phyloP scores from a whole-genome alignment of 2,329 filamentous ascomycete species.

The Alternaria sp. region DNA sequence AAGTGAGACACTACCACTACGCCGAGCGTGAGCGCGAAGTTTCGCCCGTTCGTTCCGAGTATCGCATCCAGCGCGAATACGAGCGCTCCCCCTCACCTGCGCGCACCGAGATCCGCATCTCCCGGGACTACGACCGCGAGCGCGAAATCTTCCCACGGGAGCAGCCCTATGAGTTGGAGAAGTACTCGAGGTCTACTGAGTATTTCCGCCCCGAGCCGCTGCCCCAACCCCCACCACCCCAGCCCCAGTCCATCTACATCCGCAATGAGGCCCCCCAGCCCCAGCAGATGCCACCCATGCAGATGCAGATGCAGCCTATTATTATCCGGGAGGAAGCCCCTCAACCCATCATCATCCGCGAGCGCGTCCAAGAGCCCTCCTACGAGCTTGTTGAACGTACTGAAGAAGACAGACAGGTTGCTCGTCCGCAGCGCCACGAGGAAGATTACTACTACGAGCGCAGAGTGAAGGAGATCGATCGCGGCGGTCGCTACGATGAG shows the following conservation, averaged over 20 bases:
- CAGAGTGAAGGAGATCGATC: conserved; percentile 61
- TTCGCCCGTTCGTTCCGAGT: conserved; percentile 56
- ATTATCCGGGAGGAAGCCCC: conserved; percentile 51
- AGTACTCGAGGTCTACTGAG: conserved; percentile 61
- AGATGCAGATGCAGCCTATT: conserved; percentile 48
- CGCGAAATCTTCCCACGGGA: conserved; percentile 34
- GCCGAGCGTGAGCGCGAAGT: conserved; percentile 41
- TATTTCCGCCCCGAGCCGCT: conserved; percentile 55
- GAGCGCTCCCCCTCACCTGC: conserved; percentile 54
- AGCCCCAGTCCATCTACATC: conserved; percentile 56
- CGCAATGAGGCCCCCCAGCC: conserved; percentile 58
- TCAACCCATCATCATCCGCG: conserved; percentile 57
- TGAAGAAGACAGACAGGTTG: conserved; percentile 59
- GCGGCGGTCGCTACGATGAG: conserved; percentile 51
- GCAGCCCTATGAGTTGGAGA: conserved; percentile 52
- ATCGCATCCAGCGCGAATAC: conserved; percentile 60
- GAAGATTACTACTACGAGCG: conserved; percentile 69
- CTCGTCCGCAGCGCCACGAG: conserved; percentile 56
- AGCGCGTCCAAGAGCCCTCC: conserved; percentile 58
- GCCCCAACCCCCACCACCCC: conserved; percentile 26
- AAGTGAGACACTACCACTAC: conserved; percentile 48
- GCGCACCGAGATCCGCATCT: conserved; percentile 45
- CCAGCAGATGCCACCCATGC: conserved; percentile 40
- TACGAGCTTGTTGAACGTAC: conserved; percentile 67
- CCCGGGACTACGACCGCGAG: conserved; percentile 45